phyloP scores from a whole-genome alignment of 139 green algal species.

The Asterochloris sp. region DNA sequence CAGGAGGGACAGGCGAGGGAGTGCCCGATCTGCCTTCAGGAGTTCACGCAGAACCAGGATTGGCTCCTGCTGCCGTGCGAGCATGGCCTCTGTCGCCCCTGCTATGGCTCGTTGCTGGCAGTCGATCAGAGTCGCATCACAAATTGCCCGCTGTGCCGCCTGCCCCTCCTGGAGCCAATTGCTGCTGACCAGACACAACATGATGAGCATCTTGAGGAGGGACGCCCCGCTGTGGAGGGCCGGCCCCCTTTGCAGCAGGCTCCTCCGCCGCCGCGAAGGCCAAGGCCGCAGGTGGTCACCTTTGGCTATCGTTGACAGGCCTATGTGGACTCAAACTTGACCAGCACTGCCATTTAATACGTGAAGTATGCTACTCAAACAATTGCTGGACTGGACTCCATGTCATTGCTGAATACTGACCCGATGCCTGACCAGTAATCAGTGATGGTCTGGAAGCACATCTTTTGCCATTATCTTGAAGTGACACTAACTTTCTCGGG shows the following conservation, averaged over 20 bases:
- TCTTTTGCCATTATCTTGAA: too few relatives aligned
- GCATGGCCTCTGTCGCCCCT: background rate
- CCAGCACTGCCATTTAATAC: too few relatives aligned
- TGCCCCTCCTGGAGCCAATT: constrained; percentile 1
- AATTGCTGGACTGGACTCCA: too few relatives aligned
- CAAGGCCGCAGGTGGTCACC: background rate
- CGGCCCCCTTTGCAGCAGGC: background rate
- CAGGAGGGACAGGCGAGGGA: background rate
- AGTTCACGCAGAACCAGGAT: background rate
- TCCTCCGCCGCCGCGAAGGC: background rate
- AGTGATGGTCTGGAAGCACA: too few relatives aligned
- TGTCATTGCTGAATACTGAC: too few relatives aligned
- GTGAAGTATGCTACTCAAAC: too few relatives aligned
- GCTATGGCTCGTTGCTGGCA: constrained; percentile 1
- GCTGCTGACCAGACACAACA: background rate
- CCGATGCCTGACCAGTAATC: too few relatives aligned
- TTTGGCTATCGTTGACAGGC: background rate
- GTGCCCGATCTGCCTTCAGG: constrained; percentile 6
- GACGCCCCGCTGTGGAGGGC: background rate
- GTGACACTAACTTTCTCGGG: too few relatives aligned
- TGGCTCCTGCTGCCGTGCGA: constrained; percentile 11
- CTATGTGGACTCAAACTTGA: too few relatives aligned
- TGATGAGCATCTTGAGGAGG: background rate
- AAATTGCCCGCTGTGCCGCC: constrained; percentile 4
- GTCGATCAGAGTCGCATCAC: background rate